phyloP scores from a whole-genome alignment of 352 stramenopile species.

The Pythium periplocum region DNA sequence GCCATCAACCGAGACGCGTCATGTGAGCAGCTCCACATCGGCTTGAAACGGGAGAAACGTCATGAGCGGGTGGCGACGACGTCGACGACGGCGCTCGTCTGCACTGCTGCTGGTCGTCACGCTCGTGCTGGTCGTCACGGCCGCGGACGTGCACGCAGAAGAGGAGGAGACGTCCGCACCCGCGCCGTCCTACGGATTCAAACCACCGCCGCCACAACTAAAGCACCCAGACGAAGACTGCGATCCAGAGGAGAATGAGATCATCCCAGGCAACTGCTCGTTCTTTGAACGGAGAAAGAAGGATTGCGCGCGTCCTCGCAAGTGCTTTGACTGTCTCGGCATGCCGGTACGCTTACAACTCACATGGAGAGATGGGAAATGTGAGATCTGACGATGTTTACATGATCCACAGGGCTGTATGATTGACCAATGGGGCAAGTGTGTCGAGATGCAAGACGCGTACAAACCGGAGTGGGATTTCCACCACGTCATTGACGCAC shows the following conservation, averaged over 20 bases:
- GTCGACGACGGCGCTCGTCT: too few species aligned
- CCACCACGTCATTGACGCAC: constrained; percentile 11
- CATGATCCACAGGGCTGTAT: constrained; percentile 7
- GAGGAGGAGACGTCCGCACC: too few species aligned
- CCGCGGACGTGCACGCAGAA: too few species aligned
- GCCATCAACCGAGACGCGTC: too few species aligned
- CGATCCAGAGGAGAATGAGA: constrained; percentile 12
- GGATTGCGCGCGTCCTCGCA: constrained; percentile 9
- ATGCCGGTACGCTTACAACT: not conserved
- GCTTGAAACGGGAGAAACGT: too few species aligned
- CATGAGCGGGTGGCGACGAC: too few species aligned
- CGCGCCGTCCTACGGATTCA: not conserved
- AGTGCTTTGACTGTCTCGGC: constrained; percentile 14
- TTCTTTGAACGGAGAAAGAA: constrained; percentile 9
- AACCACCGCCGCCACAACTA: not conserved
- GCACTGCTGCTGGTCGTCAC: too few species aligned
- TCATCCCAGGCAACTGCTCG: constrained; percentile 6
- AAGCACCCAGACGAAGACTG: not conserved
- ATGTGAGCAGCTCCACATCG: too few species aligned
- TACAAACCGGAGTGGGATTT: constrained; percentile 10
- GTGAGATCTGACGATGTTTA: too few species aligned
- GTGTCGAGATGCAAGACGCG: constrained; percentile 8
- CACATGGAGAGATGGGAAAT: too few species aligned
- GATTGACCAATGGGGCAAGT: constrained; percentile 17
- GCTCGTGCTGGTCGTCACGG: too few species aligned